Evolutionary conservation across 2,329 filamentous ascomycete genomes (phyloP).

Genomic region (Colletotrichum spinosum): DNA sequence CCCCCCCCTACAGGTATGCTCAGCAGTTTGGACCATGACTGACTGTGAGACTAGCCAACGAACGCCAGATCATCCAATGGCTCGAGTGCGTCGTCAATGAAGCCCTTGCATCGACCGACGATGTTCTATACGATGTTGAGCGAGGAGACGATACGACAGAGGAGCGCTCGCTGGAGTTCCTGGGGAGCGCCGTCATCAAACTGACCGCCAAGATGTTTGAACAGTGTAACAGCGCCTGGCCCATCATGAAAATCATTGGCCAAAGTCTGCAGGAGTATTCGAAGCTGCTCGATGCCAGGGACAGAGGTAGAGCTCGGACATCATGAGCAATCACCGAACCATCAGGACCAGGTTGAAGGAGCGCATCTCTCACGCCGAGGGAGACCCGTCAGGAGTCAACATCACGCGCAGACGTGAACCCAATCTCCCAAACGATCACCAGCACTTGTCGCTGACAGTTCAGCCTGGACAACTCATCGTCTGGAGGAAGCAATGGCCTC

Average conservation of each 20-base stretch:
- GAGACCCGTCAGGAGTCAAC: too few relatives aligned
- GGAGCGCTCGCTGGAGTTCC: background rate
- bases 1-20: background rate
- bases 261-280: slow-evolving; percentile 11
- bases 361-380: too few relatives aligned
- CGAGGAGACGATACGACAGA: background rate
- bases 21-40: background rate
- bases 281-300: slow-evolving; percentile 6
- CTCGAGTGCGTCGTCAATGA: slow-evolving; percentile 13
- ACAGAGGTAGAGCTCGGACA: slow-evolving; percentile 14
- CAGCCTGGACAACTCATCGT: too few relatives aligned
- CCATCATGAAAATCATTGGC: slow-evolving; percentile 11
- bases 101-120: background rate
- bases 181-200: background rate
- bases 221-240: slow-evolving; percentile 8
- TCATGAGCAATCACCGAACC: too few relatives aligned
- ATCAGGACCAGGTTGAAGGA: too few relatives aligned
- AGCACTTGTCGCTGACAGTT: too few relatives aligned
- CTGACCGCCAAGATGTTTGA: slow-evolving; percentile 16
- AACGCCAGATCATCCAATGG: slow-evolving; percentile 9
- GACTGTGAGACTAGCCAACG: background rate
- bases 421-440: too few relatives aligned
- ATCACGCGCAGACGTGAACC: too few relatives aligned
- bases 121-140: background rate
- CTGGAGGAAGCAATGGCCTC: too few relatives aligned